Evolutionary conservation across 2,329 filamentous ascomycete genomes (phyloP).

Genomic region (Cercospora sojina): DNA sequence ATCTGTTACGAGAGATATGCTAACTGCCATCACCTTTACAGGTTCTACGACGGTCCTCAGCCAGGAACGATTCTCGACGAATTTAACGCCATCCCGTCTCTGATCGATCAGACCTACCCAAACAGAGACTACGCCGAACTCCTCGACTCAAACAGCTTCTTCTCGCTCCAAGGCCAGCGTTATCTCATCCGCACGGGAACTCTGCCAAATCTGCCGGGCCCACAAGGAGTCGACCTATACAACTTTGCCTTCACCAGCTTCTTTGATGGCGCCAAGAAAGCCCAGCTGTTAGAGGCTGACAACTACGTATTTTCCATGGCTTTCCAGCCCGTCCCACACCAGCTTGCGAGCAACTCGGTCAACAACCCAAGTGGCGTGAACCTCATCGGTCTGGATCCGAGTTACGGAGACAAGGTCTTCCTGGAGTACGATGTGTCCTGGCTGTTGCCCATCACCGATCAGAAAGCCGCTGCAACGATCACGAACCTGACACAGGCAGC

Average conservation of each 20-base stretch:
- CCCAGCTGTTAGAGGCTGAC: constrained; percentile 16
- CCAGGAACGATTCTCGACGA: constrained; percentile 53
- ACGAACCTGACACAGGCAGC: constrained; percentile 24
- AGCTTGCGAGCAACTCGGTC: constrained; percentile 20
- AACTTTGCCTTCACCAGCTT: constrained; percentile 24
- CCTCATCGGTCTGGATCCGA: constrained; percentile 24
- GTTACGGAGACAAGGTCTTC: constrained; percentile 25
- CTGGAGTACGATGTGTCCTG: constrained; percentile 31
- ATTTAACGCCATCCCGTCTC: constrained; percentile 46
- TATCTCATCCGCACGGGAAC: constrained; percentile 45
- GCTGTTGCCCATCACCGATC: constrained; percentile 18
- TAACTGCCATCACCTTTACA: neutral
- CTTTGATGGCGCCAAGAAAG: constrained; percentile 14
- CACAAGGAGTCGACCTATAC: constrained; percentile 23
- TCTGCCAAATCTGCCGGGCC: constrained; percentile 35
- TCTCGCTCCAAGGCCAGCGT: constrained; percentile 33
- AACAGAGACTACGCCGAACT: constrained; percentile 22
- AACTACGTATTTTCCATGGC: constrained; percentile 23
- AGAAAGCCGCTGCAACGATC: constrained; percentile 19
- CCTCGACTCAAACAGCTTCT: constrained; percentile 22
- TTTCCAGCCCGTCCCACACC: constrained; percentile 27
- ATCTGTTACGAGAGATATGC: neutral
- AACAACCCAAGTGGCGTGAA: constrained; percentile 25
- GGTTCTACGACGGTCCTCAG: constrained; percentile 52
- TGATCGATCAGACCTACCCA: constrained; percentile 22